Evolutionary conservation across 495 filamentous ascomycete genomes (phyloP), one percentile per base, ranked within the genome.

Genomic region (Astrocystis sublimbata): DNA sequence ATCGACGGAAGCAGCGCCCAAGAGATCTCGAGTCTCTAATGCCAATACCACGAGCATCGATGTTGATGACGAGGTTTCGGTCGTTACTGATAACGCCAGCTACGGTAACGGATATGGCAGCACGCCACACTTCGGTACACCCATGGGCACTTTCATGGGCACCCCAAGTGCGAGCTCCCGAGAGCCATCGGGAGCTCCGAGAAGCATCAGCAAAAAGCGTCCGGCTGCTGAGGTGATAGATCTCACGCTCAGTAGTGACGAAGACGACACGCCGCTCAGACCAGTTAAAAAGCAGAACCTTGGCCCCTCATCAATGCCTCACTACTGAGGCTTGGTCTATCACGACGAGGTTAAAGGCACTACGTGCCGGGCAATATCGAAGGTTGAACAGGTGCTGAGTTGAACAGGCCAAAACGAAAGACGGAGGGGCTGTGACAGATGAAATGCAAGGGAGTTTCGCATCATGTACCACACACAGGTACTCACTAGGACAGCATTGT

Each of bases 1-100:
- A 56, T 66, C 62, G 53, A 60, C 68, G 45, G 66, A 68, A 33
- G 19, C 65, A 7, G 61, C 58, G 35, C 69, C 70, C n/a, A 70
- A 50, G 26, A 55, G 41, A 45, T 64, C 68, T 64, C 61, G 78
- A 68, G 6, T 73, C 65, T 26, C 68, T 36, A 62, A 68, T 17
- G 63, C 68, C 24, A 76, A 69, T n/a, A 6, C 63, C 56, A n/a
- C n/a, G n/a, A 70, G 71, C 38, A 71, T 77, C 41, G 85, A 89
- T 62, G 84, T 84, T 43, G 86, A 89, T 49, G 88, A 91, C 52
- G 90, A 90, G 60, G 71, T 93, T 41, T 83, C 79, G 6, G 84
- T 89, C n/a, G 61, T 75, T 54, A 67, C 51, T 50, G 61, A 60
- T 23, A 63, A 67, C 10, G 59, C 62, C 3, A 57, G 62, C 21